Evolutionary conservation across 192 early-diverging fungal species (phyloP).

Genomic region (Gaertneriomyces sp.): DNA sequence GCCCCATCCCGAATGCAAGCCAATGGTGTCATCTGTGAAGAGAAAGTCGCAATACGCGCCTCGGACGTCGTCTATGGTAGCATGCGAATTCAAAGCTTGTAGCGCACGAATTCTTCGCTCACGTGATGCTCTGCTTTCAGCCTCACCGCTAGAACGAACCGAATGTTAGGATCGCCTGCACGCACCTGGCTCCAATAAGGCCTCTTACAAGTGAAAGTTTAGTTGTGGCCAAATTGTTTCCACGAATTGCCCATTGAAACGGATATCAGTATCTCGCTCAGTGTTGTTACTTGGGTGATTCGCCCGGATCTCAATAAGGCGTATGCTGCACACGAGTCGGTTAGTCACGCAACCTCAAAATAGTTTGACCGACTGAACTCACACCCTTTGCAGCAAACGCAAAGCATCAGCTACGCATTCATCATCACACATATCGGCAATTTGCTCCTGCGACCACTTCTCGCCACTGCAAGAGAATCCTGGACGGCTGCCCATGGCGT

Average conservation of each 20-base stretch:
- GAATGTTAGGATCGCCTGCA: neutral
- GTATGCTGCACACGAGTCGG: neutral
- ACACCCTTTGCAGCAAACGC: conserved; percentile 2
- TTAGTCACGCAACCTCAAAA: neutral
- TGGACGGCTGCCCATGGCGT: conserved; percentile 3
- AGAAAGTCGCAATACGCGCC: neutral
- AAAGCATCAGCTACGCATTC: too few species aligned
- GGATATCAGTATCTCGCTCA: conserved; percentile 2
- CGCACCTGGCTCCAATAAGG: neutral
- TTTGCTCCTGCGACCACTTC: neutral
- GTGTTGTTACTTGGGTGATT: conserved; percentile 2
- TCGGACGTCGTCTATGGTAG: neutral
- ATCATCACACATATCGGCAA: neutral
- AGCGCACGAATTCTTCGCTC: neutral
- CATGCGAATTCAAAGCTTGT: neutral
- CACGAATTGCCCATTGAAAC: conserved; percentile 3
- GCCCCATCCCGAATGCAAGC: conserved; percentile 1
- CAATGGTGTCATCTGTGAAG: neutral
- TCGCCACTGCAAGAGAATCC: neutral
- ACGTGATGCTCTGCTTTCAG: neutral
- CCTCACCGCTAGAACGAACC: neutral
- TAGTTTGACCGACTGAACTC: neutral
- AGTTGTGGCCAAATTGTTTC: conserved; percentile 3
- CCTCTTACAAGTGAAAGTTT: neutral
- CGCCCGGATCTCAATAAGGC: neutral